Evolutionary conservation across 164 flowering plant genomes (phyloP), one percentile per base, ranked within the genome.

Genomic region (Umbellularia californica): DNA sequence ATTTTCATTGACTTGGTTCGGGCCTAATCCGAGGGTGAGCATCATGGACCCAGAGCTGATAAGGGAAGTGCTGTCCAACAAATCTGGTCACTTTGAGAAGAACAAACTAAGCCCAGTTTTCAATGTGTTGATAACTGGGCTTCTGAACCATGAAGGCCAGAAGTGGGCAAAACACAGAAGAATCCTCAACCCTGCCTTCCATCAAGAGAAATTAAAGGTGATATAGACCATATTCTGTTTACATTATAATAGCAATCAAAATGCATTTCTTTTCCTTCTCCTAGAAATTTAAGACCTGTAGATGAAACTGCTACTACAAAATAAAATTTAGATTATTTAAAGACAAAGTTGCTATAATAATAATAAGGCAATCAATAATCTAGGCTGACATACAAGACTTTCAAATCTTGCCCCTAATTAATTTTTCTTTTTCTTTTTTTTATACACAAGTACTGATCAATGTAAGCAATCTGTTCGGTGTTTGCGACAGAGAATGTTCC

Each of bases 121-220:
- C 41, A 74, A 66, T 47, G 24, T 67, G 55, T 22, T 81, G 10
- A 58, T 33, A 25, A 24, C 10, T 19, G 79, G 83, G 24, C 66
- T 79, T 3, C 20, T 51, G 9, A 27, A 0, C 52, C 23, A 35
- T 23, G 75, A 79, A 3, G 80, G 80, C 0, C 77, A 79, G 19
- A 27, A 78, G 74, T 81, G 83, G 81, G 81, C 27, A n/a, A 78
- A 62, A 58, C 83, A 70, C 63, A 78, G 81, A 60, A 72, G 78
- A 60, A 77, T 74, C 50, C 58, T 81, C 72, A 78, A 73, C 62
- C 83, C 79, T 3, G 81, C 79, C 22, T 81, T 81, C 70, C 77
- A 78, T 19, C 12, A 64, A 22, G 75, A 81, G 50, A 78, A 78
- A 66, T 24, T 81, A 58, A 69, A 41, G 35, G 71, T 69, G 17